Evolutionary conservation across 345 rosid species (phyloP), one percentile per base, ranked within the genome.

Genomic region (Aurinia saxatilis): DNA sequence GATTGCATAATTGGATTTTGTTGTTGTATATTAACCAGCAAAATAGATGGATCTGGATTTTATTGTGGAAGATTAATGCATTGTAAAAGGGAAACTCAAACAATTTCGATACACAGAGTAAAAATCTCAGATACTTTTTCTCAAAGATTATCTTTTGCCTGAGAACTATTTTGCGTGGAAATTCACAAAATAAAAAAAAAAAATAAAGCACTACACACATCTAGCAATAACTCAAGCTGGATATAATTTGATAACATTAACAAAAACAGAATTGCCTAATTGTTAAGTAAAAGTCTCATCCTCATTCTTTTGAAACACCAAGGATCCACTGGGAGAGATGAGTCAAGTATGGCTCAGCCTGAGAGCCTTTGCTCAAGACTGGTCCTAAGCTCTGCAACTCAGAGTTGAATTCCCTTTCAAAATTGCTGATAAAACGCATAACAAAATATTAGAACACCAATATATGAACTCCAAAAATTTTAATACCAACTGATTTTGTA

Each of bases 281-380:
- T 61, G 12, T 27, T 53, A 9, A 61, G 41, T 29, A 5, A 57
- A 54, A 52, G 57, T 51, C 50, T 30, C 66, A 29, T n/a, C 30
- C 53, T 65, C 62, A 72, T 58, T 70, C 91, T 49, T 76, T 81
- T 14, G 88, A 75, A 59, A 75, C 80, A 10, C 97, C 96, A 31
- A 93, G 91, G 72, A 93, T 80, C 86, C 84, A 87, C 73, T 87
- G 96, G 35, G 97, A 90, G 67, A 93, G 97, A 82, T 90, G 99
- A 60, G 91, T 87, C 79, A 90, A 76, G 79, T 93, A 80, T 9
- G 99, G 99, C 67, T 93, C 96, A 46, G 88, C 90, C 72, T 85
- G 97, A 31, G 97, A 84, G 70, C 81, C 82, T 61, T 68, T 80
- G 78, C 95, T 86, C 77, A 90, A 74, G 25, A 84, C 77, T 25